These are phyloP conservation scores for Emmonsiellopsis sp. DNA, from an alignment of 2,329 filamentous ascomycete species.

Conservation along the genomic window DNA sequence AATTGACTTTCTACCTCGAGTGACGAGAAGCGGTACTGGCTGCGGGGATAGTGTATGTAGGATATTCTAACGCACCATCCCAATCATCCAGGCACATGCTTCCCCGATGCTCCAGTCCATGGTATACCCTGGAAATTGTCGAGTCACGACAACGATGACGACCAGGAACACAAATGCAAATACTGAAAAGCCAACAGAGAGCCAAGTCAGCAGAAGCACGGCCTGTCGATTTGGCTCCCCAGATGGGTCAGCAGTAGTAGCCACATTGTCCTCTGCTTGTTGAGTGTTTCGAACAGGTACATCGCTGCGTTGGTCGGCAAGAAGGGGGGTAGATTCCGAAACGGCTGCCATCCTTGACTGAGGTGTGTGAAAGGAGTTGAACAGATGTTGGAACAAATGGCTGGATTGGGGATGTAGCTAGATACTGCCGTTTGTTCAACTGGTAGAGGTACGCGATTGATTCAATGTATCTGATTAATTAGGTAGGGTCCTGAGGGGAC, in stretches of 20 bases:
- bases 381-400: too few relatives aligned
- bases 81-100: background rate
- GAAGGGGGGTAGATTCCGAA: too few relatives aligned
- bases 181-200: background rate
- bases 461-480: too few relatives aligned
- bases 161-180: background rate
- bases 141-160: background rate
- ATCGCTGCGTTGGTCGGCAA: too few relatives aligned
- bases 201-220: background rate
- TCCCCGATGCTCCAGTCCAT: background rate
- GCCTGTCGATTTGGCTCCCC: background rate
- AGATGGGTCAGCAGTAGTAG: background rate
- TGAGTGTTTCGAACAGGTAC: too few relatives aligned
- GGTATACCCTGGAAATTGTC: background rate
- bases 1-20: background rate
- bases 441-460: too few relatives aligned
- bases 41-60: background rate
- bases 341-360: too few relatives aligned
- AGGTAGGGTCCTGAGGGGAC: too few relatives aligned
- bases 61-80: background rate
- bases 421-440: too few relatives aligned
- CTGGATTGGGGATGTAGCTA: too few relatives aligned
- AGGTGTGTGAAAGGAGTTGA: too few relatives aligned
- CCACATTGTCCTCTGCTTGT: too few relatives aligned
- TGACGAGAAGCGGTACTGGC: background rate